Evolutionary conservation across 495 filamentous ascomycete species (phyloP), one percentile per base, ranked within the genome.

Genomic region (Penicillium bovifimosum): DNA sequence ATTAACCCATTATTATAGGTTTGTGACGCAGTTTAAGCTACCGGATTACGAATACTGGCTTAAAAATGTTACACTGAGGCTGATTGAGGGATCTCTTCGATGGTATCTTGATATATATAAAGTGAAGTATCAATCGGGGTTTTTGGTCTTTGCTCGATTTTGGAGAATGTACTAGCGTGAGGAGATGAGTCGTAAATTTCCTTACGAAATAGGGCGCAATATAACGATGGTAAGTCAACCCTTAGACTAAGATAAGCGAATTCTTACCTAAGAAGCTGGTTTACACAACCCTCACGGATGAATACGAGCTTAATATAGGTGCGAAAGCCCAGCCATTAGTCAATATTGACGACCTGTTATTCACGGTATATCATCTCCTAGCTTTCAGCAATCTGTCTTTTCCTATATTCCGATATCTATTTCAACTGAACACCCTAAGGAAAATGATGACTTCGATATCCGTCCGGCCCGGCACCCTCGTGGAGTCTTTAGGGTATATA

Each of bases 381-480:
- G 44, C 39, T 2, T 13, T 44, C 9, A 47, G 33, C 31, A 17
- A 45, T 33, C 46, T 58, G 18, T 20, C 31, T 7, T 65, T 65
- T 46, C 49, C 56, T 26, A 62, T 52, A 10, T 45, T 56, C 9
- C 56, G 54, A 9, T 48, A 28, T 54, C 32, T 49, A 35, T 41
- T 58, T 24, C 41, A 65, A 50, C 9, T 56, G 11, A 65, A 52
- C 28, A 60, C 49, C n/a, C 57, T 65, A 14, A 9, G 50, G 41
- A 65, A 65, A 53, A 65, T 62, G 42, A 65, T 65, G 47, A 47
- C 40, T 14, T 56, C 55, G 27, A 66, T 43, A 50, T 59, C 32
- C 40, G 63, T 55, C 6, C 42, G 55, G 39, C 55, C 57, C 28
- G 29, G 60, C 24, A 66, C 53, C 4, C 35, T 66, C 1, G 26